These are phyloP conservation scores for Alternaria viburni DNA, from an alignment of 2,329 filamentous ascomycete species.

Conservation along the genomic window DNA sequence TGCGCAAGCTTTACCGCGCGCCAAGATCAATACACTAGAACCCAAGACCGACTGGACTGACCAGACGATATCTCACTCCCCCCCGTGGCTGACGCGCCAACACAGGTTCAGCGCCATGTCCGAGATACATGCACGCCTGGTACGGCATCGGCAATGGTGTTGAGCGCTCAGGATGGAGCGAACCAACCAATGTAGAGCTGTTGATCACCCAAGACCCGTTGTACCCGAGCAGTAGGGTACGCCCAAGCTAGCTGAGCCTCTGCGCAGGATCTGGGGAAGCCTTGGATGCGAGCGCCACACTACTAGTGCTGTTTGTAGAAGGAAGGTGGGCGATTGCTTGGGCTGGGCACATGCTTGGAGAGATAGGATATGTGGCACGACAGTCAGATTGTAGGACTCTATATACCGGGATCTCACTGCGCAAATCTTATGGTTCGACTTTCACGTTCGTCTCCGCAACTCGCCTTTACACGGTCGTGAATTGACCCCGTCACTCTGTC, in stretches of 20 bases:
- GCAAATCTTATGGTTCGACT: background rate
- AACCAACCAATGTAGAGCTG: background rate
- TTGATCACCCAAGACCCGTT: background rate
- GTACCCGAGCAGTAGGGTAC: background rate
- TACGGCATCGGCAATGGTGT: background rate
- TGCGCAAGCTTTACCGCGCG: background rate
- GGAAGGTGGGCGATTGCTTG: conserved; percentile 4
- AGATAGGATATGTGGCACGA: background rate
- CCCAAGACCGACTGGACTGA: background rate
- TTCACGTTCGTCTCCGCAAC: background rate
- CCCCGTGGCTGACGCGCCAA: background rate
- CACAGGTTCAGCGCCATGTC: background rate
- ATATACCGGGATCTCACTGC: background rate
- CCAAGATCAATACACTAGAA: background rate
- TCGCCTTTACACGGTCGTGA: background rate
- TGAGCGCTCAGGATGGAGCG: background rate
- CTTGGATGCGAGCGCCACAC: conserved; percentile 1
- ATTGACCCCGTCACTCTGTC: background rate
- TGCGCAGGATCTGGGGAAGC: background rate
- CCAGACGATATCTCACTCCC: background rate
- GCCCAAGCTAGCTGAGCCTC: background rate
- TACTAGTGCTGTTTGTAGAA: conserved; percentile 2
- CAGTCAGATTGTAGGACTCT: background rate
- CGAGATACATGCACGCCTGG: background rate
- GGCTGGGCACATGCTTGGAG: conserved; percentile 4